Evolutionary conservation across 2,329 filamentous ascomycete genomes (phyloP).

Genomic region (Alternaria dauci): DNA sequence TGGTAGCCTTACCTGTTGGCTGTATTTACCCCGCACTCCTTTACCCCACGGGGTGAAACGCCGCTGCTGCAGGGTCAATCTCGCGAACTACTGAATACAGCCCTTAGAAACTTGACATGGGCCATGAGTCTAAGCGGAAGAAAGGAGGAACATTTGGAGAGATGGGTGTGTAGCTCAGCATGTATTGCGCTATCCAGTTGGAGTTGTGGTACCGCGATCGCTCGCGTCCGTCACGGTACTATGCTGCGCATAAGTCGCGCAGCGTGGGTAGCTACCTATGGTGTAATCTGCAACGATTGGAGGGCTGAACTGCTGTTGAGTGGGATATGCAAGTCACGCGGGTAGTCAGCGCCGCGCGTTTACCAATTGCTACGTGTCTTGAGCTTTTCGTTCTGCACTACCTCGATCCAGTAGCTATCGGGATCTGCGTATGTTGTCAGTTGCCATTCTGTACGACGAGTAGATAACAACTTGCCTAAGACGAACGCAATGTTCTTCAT

Average conservation of each 20-base stretch:
- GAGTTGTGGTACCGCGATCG: neutral
- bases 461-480: slow-evolving; percentile 60
- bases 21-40: slow-evolving; percentile 43
- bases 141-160: neutral
- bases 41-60: slow-evolving; percentile 34
- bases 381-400: slow-evolving; percentile 79
- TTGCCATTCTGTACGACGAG: neutral
- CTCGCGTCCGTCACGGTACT: neutral
- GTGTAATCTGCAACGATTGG: slow-evolving; percentile 26
- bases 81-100: neutral
- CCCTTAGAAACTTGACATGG: neutral
- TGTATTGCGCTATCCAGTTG: neutral
- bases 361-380: slow-evolving; percentile 55
- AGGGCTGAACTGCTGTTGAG: slow-evolving; percentile 15
- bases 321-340: slow-evolving; percentile 23
- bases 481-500: slow-evolving; percentile 97
- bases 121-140: neutral
- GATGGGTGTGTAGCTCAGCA: neutral
- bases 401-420: slow-evolving; percentile 82
- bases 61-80: slow-evolving; percentile 5
- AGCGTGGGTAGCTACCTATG: slow-evolving; percentile 11
- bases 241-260: slow-evolving; percentile 10
- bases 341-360: slow-evolving; percentile 21
- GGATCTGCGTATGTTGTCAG: slow-evolving; percentile 59
- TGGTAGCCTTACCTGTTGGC: slow-evolving; percentile 32